A percentile compares a stretch with the other conserved stretches of the same genome.
These are phyloP conservation scores for Tolypocladium cylindrosporum DNA, from an alignment of 2,329 filamentous ascomycete species.

Conservation along the genomic window DNA sequence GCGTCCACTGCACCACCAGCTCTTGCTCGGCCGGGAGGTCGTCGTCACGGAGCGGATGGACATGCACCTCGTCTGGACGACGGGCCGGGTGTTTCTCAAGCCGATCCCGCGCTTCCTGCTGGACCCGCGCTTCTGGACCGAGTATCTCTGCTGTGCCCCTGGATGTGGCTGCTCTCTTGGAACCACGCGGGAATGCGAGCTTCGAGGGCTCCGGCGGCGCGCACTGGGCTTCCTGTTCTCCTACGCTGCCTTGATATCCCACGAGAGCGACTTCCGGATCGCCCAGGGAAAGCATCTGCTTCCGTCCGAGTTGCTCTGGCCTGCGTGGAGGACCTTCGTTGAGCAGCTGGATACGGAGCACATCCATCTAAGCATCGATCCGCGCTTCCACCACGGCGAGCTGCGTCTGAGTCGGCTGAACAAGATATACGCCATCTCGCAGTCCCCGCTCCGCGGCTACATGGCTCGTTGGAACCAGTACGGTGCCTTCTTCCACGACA, in stretches of 20 bases:
- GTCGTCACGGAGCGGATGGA: slow-evolving; percentile 19
- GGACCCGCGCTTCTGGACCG: slow-evolving; percentile 7
- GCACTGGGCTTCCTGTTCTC: slow-evolving; percentile 5
- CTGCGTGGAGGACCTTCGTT: slow-evolving; percentile 20
- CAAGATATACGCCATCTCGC: slow-evolving; percentile 25
- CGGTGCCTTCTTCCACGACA: slow-evolving; percentile 28
- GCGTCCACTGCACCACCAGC: slow-evolving; percentile 14
- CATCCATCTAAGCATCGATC: slow-evolving; percentile 21
- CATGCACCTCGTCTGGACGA: slow-evolving; percentile 18
- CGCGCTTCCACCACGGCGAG: slow-evolving; percentile 30
- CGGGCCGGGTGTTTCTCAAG: slow-evolving; percentile 20
- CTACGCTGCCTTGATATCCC: slow-evolving; percentile 10
- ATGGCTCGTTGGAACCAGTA: slow-evolving; percentile 21
- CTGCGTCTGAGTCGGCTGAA: slow-evolving; percentile 26
- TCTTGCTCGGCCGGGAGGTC: slow-evolving; percentile 12
- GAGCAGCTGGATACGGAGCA: slow-evolving; percentile 15
- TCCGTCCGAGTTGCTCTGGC: slow-evolving; percentile 22
- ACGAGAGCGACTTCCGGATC: slow-evolving; percentile 25
- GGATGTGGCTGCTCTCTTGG: not conserved
- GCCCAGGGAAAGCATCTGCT: slow-evolving; percentile 21
- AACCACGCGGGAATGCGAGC: not conserved
- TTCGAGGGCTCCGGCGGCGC: not conserved
- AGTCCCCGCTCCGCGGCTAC: slow-evolving; percentile 12
- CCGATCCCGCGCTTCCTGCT: slow-evolving; percentile 25
- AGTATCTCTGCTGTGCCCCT: not conserved